Conservation (phyloP, 2,329 filamentous ascomycete genomes). For the Scolecobasidium constrictum region DNA sequence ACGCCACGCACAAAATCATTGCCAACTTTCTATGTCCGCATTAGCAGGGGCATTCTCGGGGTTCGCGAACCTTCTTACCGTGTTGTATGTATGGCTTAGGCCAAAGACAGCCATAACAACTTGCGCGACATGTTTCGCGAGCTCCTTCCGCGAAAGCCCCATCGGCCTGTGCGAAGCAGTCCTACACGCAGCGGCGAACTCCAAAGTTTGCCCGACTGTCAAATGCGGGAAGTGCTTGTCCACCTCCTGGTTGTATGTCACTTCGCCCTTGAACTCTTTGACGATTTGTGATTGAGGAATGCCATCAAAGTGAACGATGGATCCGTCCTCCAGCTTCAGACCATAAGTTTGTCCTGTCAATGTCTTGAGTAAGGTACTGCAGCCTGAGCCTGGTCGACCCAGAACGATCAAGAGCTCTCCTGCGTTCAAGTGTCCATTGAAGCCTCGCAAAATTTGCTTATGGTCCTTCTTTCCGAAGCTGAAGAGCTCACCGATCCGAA, state of each 20-base stretch:
- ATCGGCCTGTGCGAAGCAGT: conserved; percentile 42
- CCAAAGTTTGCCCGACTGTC: conserved; percentile 43
- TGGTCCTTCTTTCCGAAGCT: conserved; percentile 34
- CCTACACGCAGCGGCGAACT: conserved; percentile 52
- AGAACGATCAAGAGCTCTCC: conserved; percentile 39
- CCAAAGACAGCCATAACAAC: conserved; percentile 53
- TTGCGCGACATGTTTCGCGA: conserved; percentile 50
- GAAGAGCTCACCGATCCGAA: conserved; percentile 47
- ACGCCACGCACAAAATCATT: conserved; percentile 52
- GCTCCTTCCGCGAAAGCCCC: conserved; percentile 48
- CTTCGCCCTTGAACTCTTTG: conserved; percentile 35
- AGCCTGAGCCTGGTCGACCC: conserved; percentile 45
- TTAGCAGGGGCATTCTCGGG: too few relatives aligned
- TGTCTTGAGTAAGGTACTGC: conserved; percentile 53
- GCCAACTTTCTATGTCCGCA: conserved; percentile 39
- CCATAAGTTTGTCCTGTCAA: conserved; percentile 51
- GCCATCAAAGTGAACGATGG: conserved; percentile 50
- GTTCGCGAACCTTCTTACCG: too few relatives aligned
- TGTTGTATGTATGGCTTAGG: conserved; percentile 44
- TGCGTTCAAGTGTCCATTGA: conserved; percentile 40
- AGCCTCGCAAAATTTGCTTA: conserved; percentile 45
- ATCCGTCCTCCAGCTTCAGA: conserved; percentile 39
- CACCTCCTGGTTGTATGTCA: conserved; percentile 35
- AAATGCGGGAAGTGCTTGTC: conserved; percentile 46
- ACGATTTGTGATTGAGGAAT: conserved; percentile 24